phyloP scores from a whole-genome alignment of 1,284 basidiomycete genomes.

The Trichosporon sp. region DNA sequence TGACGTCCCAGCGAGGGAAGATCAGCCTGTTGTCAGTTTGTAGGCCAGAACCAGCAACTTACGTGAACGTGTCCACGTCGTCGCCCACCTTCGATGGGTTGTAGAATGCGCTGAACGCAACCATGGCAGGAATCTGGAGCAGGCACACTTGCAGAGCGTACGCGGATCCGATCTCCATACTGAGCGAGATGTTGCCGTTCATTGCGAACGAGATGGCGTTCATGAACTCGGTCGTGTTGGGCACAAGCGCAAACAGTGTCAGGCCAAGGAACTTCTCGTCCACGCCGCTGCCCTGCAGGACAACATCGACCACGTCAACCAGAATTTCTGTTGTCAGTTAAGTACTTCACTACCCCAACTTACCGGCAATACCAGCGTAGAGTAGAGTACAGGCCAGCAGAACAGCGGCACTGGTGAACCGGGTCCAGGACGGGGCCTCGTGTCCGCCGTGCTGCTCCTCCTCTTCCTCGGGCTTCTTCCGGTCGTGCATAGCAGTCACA shows the following conservation, averaged over 20 bases:
- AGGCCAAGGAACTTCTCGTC: slow-evolving; percentile 98
- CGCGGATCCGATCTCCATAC: slow-evolving; percentile 99
- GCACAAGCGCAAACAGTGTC: slow-evolving; percentile 93
- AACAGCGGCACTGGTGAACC: slow-evolving; percentile 78
- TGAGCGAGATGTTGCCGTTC: slow-evolving; percentile 94
- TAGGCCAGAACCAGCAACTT: slow-evolving; percentile 25
- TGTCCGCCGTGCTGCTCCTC: slow-evolving; percentile 64
- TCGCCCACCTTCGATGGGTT: slow-evolving; percentile 75
- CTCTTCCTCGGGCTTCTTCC: slow-evolving; percentile 12
- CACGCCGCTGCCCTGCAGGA: slow-evolving; percentile 86
- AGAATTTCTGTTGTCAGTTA: slow-evolving; percentile 64
- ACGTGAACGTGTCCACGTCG: slow-evolving; percentile 84
- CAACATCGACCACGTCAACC: slow-evolving; percentile 92
- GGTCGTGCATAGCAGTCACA: slow-evolving; percentile 69
- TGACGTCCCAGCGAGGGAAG: slow-evolving; percentile 98
- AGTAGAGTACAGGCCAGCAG: slow-evolving; percentile 82
- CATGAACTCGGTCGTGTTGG: slow-evolving; percentile 99
- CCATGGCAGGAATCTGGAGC: slow-evolving; percentile 97
- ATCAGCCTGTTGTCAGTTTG: slow-evolving; percentile 63
- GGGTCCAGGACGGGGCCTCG: slow-evolving; percentile 93
- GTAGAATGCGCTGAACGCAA: slow-evolving; percentile 94
- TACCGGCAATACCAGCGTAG: slow-evolving; percentile 93
- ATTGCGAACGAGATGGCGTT: slow-evolving; percentile 99
- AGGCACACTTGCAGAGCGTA: slow-evolving; percentile 98
- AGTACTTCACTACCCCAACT: neutral